These are phyloP conservation scores for Sclerotinia spermophila DNA, from an alignment of 2,329 filamentous ascomycete genomes.

Conservation along the genomic window DNA sequence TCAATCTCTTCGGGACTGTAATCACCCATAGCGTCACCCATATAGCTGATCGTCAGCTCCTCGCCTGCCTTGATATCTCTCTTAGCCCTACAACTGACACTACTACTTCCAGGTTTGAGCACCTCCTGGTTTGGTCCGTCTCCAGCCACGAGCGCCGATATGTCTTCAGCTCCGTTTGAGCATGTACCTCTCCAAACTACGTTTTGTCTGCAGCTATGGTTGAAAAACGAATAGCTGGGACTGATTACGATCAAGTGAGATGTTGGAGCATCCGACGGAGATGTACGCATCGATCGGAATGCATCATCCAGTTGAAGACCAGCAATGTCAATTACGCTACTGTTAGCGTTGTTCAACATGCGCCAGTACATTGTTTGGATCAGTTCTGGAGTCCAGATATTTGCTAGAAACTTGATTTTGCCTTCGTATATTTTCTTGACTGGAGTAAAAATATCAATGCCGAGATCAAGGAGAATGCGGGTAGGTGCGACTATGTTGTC, in stretches of 20 bases:
- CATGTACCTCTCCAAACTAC: conserved; percentile 29
- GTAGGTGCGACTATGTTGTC: conserved; percentile 31
- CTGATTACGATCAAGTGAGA: conserved; percentile 24
- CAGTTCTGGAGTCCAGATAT: conserved; percentile 27
- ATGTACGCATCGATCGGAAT: not conserved
- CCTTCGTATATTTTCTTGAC: not conserved
- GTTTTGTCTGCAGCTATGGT: conserved; percentile 33
- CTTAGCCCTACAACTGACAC: conserved; percentile 26
- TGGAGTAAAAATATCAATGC: conserved; percentile 30
- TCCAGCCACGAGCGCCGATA: conserved; percentile 14
- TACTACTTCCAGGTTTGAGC: conserved; percentile 25
- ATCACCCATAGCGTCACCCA: conserved; percentile 27
- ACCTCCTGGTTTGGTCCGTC: conserved; percentile 17
- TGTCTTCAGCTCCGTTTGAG: conserved; percentile 2
- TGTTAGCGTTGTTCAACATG: conserved; percentile 33
- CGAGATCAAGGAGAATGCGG: conserved; percentile 27
- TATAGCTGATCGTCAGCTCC: conserved; percentile 33
- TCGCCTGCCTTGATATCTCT: conserved; percentile 31
- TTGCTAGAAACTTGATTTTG: not conserved
- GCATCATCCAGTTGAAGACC: not conserved
- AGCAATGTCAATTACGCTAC: conserved; percentile 11
- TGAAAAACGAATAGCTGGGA: conserved; percentile 34
- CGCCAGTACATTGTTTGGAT: conserved; percentile 34
- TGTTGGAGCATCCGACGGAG: not conserved
- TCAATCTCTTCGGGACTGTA: not conserved